Evolutionary conservation across 441 rosid species (phyloP), one percentile per base, ranked within the genome.

Genomic region (Bruguiera hainesii): DNA sequence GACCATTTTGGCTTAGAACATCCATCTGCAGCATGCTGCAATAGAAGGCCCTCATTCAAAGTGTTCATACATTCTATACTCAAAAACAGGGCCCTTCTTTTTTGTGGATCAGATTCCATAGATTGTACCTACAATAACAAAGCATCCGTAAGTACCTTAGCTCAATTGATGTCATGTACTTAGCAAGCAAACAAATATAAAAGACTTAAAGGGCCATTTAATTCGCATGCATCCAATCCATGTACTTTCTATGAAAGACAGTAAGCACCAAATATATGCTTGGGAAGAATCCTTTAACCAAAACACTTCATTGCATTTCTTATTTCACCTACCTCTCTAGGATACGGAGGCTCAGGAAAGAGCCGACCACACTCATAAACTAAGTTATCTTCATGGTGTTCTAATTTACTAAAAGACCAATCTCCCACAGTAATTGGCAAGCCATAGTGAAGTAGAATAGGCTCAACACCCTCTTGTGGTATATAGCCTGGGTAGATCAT

Each of bases 281-380:
- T 52, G 31, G 42, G 31, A 60, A 55, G 46, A 21, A 30, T 26
- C 29, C 29, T 55, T 39, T 20, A 55, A 3, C 16, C 58, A 55
- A 55, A 55, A 4, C 28, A 20, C 57, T 25, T n/a, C 2, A 53
- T 53, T 53, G 19, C 42, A 50, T 67, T 68, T 64, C 71, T 68
- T 64, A 25, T 25, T 69, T 73, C 69, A 65, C 65, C 55, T 81
- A 95, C 98, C 93, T 92, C 95, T 84, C 90, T 84, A 59, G 98
- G 99, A 79, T 85, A 90, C 55, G 98, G 99, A 81, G 98, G 99
- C 76, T 95, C 98, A n/a, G 97, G 95, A 79, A 95, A 92, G 61
- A 90, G 92, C 68, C 83, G 87, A 70, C 81, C 85, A 69, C 99
- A 95, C 57, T 87, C 89, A 72, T 95, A 89, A 61, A 89, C 98